Conservation (phyloP, 352 stramenopile genomes). For the Globisporangium lucens region DNA sequence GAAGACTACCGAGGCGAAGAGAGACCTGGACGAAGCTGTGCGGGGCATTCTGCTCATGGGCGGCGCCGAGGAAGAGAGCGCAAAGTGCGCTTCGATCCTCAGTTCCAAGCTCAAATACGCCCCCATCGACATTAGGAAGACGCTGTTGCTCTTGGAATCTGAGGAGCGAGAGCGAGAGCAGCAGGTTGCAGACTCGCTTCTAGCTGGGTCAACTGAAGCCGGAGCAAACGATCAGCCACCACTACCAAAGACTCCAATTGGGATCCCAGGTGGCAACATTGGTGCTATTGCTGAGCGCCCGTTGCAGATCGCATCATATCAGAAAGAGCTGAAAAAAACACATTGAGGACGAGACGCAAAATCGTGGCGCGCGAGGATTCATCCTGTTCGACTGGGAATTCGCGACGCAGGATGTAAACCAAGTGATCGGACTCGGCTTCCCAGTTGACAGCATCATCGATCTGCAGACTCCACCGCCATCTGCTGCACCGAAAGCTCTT, state of each 20-base stretch:
- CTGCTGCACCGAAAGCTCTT: background rate
- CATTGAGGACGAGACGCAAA: constrained; percentile 19
- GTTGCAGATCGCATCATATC: constrained; percentile 24
- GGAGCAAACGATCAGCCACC: background rate
- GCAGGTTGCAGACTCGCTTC: constrained; percentile 3
- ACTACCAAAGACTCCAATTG: background rate
- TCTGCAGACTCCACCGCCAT: constrained; percentile 26
- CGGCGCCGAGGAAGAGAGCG: constrained; percentile 32
- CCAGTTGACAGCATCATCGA: constrained; percentile 58
- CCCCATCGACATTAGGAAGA: constrained; percentile 34
- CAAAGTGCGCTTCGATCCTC: constrained; percentile 34
- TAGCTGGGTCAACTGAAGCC: background rate
- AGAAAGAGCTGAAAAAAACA: constrained; percentile 10
- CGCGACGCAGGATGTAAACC: constrained; percentile 35
- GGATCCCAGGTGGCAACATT: background rate
- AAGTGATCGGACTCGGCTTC: constrained; percentile 41
- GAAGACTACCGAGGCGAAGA: constrained; percentile 12
- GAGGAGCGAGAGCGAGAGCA: constrained; percentile 19
- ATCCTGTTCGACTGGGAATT: constrained; percentile 63
- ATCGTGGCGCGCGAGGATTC: constrained; percentile 29
- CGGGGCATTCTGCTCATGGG: constrained; percentile 49
- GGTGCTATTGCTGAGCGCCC: background rate
- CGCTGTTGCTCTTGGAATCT: constrained; percentile 19
- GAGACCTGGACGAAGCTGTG: constrained; percentile 51
- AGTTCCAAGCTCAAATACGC: constrained; percentile 43